Evolutionary conservation across 73 alveolate species (phyloP).

Genomic region (Symbiodinium natans): DNA sequence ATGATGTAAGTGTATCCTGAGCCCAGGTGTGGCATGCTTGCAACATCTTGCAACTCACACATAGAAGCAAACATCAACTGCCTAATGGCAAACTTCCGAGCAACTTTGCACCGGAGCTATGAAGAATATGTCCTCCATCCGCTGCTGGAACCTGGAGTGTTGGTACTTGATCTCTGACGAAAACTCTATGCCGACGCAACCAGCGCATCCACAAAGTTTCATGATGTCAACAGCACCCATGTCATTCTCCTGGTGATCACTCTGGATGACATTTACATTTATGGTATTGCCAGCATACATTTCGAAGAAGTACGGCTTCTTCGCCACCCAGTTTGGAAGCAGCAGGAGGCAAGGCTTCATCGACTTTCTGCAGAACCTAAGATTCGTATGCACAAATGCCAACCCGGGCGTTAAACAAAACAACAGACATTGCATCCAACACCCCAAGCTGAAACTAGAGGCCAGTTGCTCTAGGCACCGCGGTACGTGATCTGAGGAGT

Average conservation of each 20-base stretch:
- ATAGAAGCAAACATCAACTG: background rate
- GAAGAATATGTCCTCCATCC: background rate
- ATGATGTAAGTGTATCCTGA: background rate
- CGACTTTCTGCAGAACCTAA: constrained; percentile 20
- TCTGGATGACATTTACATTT: too few relatives aligned
- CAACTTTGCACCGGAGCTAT: constrained; percentile 1
- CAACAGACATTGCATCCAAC: background rate
- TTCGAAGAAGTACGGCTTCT: constrained; percentile 17
- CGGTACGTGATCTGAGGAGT: constrained; percentile 29
- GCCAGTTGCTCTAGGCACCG: constrained; percentile 31
- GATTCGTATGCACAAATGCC: too few relatives aligned
- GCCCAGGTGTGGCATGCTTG: background rate
- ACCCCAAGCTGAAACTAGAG: too few relatives aligned
- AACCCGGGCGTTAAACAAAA: background rate
- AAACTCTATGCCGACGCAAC: too few relatives aligned
- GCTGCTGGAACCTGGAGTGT: too few relatives aligned
- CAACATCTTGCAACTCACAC: background rate
- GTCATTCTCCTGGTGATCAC: too few relatives aligned
- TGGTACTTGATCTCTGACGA: too few relatives aligned
- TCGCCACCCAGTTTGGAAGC: constrained; percentile 66
- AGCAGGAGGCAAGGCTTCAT: constrained; percentile 24
- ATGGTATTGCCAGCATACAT: too few relatives aligned
- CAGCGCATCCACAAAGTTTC: too few relatives aligned
- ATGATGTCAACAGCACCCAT: too few relatives aligned
- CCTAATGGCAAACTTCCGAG: background rate